Base-by-base conservation (phyloP, 768 basidiomycete species). In the Asterophora lycoperdoides region DNA sequence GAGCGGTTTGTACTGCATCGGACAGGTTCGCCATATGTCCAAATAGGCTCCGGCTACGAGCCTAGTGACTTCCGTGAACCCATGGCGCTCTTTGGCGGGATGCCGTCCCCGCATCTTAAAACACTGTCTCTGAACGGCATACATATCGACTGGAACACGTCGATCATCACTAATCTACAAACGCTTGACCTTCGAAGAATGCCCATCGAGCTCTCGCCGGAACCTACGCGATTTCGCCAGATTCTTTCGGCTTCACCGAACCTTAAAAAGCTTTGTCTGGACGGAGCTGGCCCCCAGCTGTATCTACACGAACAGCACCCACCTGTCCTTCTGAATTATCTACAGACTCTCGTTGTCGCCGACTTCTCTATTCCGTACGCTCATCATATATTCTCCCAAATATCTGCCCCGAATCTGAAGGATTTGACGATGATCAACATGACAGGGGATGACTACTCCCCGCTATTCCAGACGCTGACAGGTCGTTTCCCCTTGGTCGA, bases 1-100 rank as follows among this genome's bases (percentile, higher is more conserved):
- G 74, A 83, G 53, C 78, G 78, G 23, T 66, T 88, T 54, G 85
- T 87, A 63, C 62, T 89, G 20, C 83, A 85, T 62, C 79, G 83
- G 28, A 66, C 68, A 11, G 80, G 79, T 4, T 50, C 63, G 23
- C 74, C 76, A 33, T 76, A 73, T 49, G 53, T 72, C 14, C 76
- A 76, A 66, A 56, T 71, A 18, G 78, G 76, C 8, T 42, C 56
- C 8, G 73, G 64, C 9, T 76, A 70, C 56, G 60, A 69, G 36
- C 65, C 67, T 15, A 56, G 34, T 63, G 62, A 52, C 60, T 71
- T 44, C 61, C 64, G 53, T 41, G 49, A 60, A 15, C 63, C 70
- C 28, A 60, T 67, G 19, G 56, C 74, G 2, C 65, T 83, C 26
- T 76, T 89, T 51, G 83, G 76, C 46, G 77, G 79, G 14, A 73